Evolutionary conservation across 345 rosid genomes (phyloP).

Genomic region (Rhodomyrtus tomentosa): DNA sequence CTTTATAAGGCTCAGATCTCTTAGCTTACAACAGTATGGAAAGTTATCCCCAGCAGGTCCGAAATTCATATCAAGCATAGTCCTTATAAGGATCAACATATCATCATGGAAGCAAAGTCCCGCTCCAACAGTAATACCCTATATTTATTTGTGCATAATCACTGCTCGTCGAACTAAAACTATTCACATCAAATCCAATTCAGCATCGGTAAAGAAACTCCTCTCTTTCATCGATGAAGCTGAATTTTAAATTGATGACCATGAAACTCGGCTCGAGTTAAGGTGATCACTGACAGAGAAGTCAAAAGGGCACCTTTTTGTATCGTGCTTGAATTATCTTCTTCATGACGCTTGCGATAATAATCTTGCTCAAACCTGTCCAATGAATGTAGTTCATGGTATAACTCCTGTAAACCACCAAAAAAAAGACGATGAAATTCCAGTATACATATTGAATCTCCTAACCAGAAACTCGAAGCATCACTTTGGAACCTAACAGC

Average conservation of each 20-base stretch:
- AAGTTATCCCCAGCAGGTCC: neutral
- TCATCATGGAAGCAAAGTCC: neutral
- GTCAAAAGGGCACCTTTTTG: constrained; percentile 33
- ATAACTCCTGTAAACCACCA: constrained; percentile 46
- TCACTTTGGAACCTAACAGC: neutral
- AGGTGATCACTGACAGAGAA: neutral
- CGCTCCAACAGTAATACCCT: neutral
- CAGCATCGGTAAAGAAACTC: neutral
- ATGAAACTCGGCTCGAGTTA: neutral
- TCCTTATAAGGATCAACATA: neutral
- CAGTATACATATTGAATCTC: neutral
- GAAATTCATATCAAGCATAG: neutral
- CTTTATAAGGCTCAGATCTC: neutral
- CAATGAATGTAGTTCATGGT: constrained; percentile 68
- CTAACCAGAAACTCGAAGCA: neutral
- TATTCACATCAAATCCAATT: neutral
- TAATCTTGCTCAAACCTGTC: constrained; percentile 78
- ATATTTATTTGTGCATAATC: neutral
- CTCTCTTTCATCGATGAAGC: neutral
- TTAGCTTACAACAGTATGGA: neutral
- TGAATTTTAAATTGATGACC: neutral
- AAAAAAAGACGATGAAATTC: neutral
- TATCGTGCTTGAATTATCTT: constrained; percentile 32
- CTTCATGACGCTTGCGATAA: constrained; percentile 62
- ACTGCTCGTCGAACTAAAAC: neutral